Base-by-base conservation (phyloP, 441 rosid species). In the Macaranga tanarius region DNA sequence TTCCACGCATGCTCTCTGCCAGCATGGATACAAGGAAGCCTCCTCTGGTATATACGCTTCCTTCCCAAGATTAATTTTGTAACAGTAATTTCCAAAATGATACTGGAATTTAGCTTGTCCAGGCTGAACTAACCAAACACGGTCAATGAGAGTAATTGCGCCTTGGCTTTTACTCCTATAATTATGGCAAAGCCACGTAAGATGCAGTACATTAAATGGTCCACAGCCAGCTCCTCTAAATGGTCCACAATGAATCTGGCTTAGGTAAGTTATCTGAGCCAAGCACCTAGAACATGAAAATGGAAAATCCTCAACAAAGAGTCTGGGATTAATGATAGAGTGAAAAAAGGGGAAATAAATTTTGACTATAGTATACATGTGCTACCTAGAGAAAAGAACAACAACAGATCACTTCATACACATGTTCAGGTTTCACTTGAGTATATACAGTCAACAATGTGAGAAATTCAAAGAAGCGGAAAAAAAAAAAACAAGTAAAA, bases 1-100 rank as follows among this genome's bases (percentile, higher is more conserved):
- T 85, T 89, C 93, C 98, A 90, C 92, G 92, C 97, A 92, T 95
- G 92, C 95, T 95, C 90, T 91, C 95, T 76, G 85, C 96, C 96
- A 95, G 89, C 97, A 95, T 93, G 96, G 97, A 90, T 90, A 82
- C 97, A 87, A 81, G 74, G 84, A 79, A 75, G 68, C 80, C 84
- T 77, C 79, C 65, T 62, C 75, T 57, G 69, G 62, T 64, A 44
- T 62, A 42, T 31, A 25, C 62, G 26, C 56, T 77, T 76, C 70
- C 83, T 76, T 73, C 68, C 51, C 55, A 77, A 80, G 42, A 62
- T 74, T 61, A 77, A 76, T 62, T 71, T 69, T 74, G 60, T 50
- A 61, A 74, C 15, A 70, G 71, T 71, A 69, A 57, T 61, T 75
- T 64, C 80, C 54, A 73, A 61, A 38, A 4, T 40, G 70, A 77